phyloP scores from a whole-genome alignment of 2,329 filamentous ascomycete genomes.

The Myotisia sp. region DNA sequence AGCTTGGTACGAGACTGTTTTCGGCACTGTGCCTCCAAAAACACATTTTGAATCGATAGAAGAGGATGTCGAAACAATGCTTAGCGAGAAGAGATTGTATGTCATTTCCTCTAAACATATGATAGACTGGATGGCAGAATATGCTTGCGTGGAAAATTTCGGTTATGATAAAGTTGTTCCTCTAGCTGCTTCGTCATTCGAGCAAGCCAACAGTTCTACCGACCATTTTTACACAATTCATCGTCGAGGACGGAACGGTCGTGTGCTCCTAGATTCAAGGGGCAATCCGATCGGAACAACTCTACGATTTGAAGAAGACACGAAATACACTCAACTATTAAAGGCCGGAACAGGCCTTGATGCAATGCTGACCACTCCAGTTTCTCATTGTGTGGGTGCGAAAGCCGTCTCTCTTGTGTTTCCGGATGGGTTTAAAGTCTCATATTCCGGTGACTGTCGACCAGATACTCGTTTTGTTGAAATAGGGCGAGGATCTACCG shows the following conservation, averaged over 20 bases:
- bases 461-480: conserved; percentile 55
- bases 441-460: conserved; percentile 88
- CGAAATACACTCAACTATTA: conserved; percentile 26
- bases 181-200: conserved; percentile 27
- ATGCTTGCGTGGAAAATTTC: conserved; percentile 61
- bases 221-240: conserved; percentile 6
- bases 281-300: conserved; percentile 12
- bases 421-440: conserved; percentile 65
- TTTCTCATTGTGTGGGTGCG: conserved; percentile 67
- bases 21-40: conserved; percentile 24
- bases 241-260: conserved; percentile 7
- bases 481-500: conserved; percentile 60
- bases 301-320: conserved; percentile 18
- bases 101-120: conserved; percentile 59
- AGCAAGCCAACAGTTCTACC: conserved; percentile 15
- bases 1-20: conserved; percentile 56
- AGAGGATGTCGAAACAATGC: conserved; percentile 23
- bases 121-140: conserved; percentile 64
- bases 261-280: background rate
- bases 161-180: conserved; percentile 48
- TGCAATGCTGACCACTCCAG: conserved; percentile 51
- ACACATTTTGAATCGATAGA: conserved; percentile 28
- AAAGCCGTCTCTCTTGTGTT: conserved; percentile 67
- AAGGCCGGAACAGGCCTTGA: conserved; percentile 46
- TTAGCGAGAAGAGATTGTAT: conserved; percentile 37